Conservation (phyloP, 495 filamentous ascomycete genomes). For the Trichoderma erinaceum region DNA sequence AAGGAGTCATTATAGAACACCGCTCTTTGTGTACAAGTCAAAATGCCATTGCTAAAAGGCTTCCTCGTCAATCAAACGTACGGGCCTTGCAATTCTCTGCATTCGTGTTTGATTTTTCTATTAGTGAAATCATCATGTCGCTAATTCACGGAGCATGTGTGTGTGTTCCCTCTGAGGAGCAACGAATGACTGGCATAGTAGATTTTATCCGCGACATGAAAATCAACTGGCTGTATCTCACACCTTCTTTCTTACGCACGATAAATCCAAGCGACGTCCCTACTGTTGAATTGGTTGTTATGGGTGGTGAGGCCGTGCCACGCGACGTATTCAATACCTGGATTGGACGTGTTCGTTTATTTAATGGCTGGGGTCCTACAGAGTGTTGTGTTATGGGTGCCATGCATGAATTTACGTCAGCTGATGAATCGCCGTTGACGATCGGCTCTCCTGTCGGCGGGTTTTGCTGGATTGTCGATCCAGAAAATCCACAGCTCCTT, state of each 20-base stretch:
- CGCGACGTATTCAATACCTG: not conserved
- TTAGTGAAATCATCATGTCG: conserved; percentile 62
- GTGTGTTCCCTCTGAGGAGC: conserved; percentile 45
- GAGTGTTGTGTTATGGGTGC: not conserved
- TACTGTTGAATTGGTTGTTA: not conserved
- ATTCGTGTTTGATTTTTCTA: conserved; percentile 61
- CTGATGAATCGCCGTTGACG: conserved; percentile 28
- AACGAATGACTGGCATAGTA: not conserved
- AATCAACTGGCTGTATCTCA: conserved; percentile 10
- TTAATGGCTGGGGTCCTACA: conserved; percentile 16
- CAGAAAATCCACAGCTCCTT: conserved; percentile 40
- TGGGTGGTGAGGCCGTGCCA: conserved; percentile 3
- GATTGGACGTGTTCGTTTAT: conserved; percentile 21
- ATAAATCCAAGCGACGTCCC: not conserved
- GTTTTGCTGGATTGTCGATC: conserved; percentile 40
- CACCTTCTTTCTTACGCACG: conserved; percentile 6
- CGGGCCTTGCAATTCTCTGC: conserved; percentile 59
- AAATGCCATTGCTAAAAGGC: conserved; percentile 15
- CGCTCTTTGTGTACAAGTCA: conserved; percentile 26
- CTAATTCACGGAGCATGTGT: conserved; percentile 53
- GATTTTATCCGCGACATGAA: conserved; percentile 4
- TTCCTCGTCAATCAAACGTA: conserved; percentile 37
- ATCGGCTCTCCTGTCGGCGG: conserved; percentile 41
- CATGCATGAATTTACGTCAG: not conserved
- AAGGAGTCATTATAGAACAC: conserved; percentile 38